Evolutionary conservation across 306 rosid species (phyloP).

Genomic region (Casuarina equisetifolia): DNA sequence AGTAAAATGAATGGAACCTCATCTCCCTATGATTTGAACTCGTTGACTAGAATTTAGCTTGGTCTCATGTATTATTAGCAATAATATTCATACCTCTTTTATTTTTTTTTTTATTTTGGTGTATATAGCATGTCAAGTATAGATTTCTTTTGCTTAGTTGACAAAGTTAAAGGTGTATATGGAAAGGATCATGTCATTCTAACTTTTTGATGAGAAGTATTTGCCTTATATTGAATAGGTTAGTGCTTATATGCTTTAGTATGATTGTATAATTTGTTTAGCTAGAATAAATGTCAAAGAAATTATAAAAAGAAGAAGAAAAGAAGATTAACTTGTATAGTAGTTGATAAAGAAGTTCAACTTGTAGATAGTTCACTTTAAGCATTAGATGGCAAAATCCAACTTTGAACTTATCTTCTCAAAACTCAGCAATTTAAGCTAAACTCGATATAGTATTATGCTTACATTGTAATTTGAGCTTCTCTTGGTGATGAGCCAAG

Average conservation of each 20-base stretch:
- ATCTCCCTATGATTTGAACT: neutral
- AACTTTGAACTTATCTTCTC: neutral
- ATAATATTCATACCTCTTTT: constrained; percentile 15
- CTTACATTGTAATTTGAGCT: neutral
- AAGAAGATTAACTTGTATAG: neutral
- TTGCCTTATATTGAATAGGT: constrained; percentile 87
- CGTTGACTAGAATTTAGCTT: constrained; percentile 5
- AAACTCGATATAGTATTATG: neutral
- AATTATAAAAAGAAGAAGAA: neutral
- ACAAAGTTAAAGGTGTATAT: constrained; percentile 85
- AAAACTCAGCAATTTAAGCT: neutral
- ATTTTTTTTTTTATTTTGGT: constrained; percentile 17
- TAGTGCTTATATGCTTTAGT: constrained; percentile 32
- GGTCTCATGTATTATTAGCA: neutral
- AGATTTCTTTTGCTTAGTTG: constrained; percentile 94
- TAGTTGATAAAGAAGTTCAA: neutral
- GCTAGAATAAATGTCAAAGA: neutral
- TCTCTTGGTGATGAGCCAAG: neutral
- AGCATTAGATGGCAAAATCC: neutral
- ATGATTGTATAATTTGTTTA: constrained; percentile 6
- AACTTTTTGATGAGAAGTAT: constrained; percentile 80
- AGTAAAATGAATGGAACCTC: neutral
- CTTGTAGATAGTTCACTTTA: neutral
- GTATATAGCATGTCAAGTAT: constrained; percentile 83
- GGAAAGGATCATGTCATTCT: constrained; percentile 90